These are phyloP conservation scores for Ilyonectria robusta DNA, from an alignment of 2,329 filamentous ascomycete genomes.

Conservation along the genomic window DNA sequence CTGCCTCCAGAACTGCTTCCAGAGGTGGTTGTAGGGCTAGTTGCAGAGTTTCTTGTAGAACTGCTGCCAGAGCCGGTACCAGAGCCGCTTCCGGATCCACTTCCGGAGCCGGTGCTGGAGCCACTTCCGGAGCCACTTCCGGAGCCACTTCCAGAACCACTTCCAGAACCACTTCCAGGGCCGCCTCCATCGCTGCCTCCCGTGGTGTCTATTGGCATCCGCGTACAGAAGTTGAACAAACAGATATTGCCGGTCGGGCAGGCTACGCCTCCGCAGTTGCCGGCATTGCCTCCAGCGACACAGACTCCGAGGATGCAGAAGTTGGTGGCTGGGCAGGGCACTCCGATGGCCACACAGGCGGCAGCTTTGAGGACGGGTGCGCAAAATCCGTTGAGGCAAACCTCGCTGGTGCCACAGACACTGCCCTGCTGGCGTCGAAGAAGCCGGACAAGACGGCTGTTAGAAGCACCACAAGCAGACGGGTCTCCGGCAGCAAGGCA, in stretches of 20 bases:
- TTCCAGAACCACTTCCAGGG: slow-evolving; percentile 6
- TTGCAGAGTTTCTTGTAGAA: too few relatives aligned
- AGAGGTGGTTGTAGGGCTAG: background rate
- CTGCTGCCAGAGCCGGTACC: too few relatives aligned
- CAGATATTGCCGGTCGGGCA: slow-evolving; percentile 33
- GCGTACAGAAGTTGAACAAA: slow-evolving; percentile 28
- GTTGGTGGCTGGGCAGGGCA: slow-evolving; percentile 28
- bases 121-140: background rate
- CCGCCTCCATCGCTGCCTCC: background rate
- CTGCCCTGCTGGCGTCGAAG: slow-evolving; percentile 21
- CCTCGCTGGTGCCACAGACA: slow-evolving; percentile 22
- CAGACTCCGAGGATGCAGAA: slow-evolving; percentile 35
- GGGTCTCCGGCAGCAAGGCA: slow-evolving; percentile 27
- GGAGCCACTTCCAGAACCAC: slow-evolving; percentile 19
- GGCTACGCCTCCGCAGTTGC: slow-evolving; percentile 11
- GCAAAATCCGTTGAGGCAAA: slow-evolving; percentile 33
- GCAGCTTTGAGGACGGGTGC: slow-evolving; percentile 5
- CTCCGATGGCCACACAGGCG: slow-evolving; percentile 24
- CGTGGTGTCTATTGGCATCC: background rate
- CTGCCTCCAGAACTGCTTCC: background rate
- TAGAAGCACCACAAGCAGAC: slow-evolving; percentile 14
- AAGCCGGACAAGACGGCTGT: slow-evolving; percentile 5
- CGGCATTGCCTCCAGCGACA: slow-evolving; percentile 25
- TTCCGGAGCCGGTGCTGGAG: too few relatives aligned
- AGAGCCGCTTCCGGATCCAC: too few relatives aligned